Evolutionary conservation across 1,284 basidiomycete species (phyloP), one percentile per base, ranked within the genome.

Genomic region (Trichosporon coremiiforme): DNA sequence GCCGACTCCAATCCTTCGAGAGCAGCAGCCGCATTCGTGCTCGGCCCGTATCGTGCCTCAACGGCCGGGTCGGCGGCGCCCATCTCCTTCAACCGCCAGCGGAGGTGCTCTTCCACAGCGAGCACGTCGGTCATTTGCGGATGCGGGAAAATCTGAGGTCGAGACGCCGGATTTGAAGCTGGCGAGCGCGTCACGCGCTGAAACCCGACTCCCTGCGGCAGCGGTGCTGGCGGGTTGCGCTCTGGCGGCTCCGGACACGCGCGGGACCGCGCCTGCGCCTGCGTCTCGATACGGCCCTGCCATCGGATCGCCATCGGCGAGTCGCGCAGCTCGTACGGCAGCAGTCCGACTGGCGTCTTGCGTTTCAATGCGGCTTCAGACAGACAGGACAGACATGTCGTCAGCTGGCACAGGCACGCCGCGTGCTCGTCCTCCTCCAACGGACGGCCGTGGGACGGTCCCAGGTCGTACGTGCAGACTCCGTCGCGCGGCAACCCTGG

Each of bases 71-170:
- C 83, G 10, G 71, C 71, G 20, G 80, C 81, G 1, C 82, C 83
- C 75, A 84, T 77, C 73, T 84, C 82, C 64, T 83, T 82, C 64
- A 84, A 70, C 13, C 83, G 70, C 80, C 82, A 83, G 35, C 83
- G 75, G 10, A 84, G 70, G 62, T 84, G 81, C 71, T 84, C 83
- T 66, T 84, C 83, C 2, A 84, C 83, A 0, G 82, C 80, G 17
- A 84, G 70, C 15, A 84, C 80, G 70, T 84, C 83, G 0, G 83
- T 80, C 83, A 84, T 83, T 69, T 84, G 82, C 6, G 83, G 83
- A 75, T 83, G 83, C 1, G 79, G 77, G 68, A 82, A 82, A 20
- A 81, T 73, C 8, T 73, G 70, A 2, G 77, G 75, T 0, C 72
- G 70, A 0, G 36, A 38, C 9, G 65, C 64, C 10, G 72, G 64